Conservation (phyloP, 768 basidiomycete genomes). For the Ramaria sp. region DNA sequence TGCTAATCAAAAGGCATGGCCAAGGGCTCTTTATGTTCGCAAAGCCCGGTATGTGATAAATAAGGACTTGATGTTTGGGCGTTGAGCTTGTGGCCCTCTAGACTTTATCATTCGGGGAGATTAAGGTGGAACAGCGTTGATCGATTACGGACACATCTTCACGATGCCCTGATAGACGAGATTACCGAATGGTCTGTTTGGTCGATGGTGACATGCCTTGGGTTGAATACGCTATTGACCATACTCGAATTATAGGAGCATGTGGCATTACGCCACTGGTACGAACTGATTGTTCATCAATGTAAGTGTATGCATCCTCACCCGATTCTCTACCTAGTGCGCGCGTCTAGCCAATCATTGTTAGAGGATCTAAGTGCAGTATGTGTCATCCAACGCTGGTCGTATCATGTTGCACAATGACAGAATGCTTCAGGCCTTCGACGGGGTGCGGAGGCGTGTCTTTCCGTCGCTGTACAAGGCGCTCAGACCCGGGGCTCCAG, state of each 20-base stretch:
- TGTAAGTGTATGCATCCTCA: slow-evolving; percentile 7
- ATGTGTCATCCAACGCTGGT: background rate
- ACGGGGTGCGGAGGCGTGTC: slow-evolving; percentile 56
- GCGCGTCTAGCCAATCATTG: slow-evolving; percentile 35
- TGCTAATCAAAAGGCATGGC: slow-evolving; percentile 67
- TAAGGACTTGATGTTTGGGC: background rate
- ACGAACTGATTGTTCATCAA: slow-evolving; percentile 11
- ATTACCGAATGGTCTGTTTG: slow-evolving; percentile 51
- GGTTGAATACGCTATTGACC: background rate
- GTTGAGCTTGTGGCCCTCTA: background rate
- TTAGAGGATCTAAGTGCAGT: slow-evolving; percentile 44
- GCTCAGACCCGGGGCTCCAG: slow-evolving; percentile 60
- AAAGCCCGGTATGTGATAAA: slow-evolving; percentile 42
- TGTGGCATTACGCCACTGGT: slow-evolving; percentile 63
- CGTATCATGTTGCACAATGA: background rate
- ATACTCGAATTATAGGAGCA: slow-evolving; percentile 8
- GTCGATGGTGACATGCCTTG: background rate
- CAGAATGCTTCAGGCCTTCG: slow-evolving; percentile 38
- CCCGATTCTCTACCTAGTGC: slow-evolving; percentile 27
- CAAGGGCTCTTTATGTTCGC: slow-evolving; percentile 57
- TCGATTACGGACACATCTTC: slow-evolving; percentile 44
- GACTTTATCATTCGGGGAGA: slow-evolving; percentile 43
- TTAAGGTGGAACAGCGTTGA: slow-evolving; percentile 69
- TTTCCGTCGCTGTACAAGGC: slow-evolving; percentile 48
- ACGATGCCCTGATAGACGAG: slow-evolving; percentile 60